phyloP scores from a whole-genome alignment of 306 rosid genomes.

The Cucurbita maxima region DNA sequence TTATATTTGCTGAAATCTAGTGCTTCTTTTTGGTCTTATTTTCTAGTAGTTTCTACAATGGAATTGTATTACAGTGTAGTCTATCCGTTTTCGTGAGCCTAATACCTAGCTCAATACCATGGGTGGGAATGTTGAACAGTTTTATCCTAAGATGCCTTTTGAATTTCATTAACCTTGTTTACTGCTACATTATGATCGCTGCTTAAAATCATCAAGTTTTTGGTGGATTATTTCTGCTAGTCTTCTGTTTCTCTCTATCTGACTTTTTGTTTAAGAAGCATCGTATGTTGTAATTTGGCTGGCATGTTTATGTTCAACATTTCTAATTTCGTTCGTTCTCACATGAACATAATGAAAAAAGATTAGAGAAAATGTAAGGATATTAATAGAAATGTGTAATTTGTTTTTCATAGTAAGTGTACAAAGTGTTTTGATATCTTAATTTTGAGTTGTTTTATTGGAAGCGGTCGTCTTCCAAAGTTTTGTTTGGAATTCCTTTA shows the following conservation, averaged over 20 bases:
- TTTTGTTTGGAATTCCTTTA: background rate
- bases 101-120: background rate
- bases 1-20: background rate
- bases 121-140: background rate
- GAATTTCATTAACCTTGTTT: background rate
- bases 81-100: background rate
- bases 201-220: background rate
- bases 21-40: background rate
- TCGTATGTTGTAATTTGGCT: background rate
- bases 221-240: background rate
- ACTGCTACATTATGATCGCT: background rate
- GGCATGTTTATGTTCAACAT: background rate
- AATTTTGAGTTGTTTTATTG: background rate
- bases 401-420: background rate
- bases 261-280: background rate
- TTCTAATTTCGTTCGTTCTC: background rate
- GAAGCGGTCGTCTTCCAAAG: background rate
- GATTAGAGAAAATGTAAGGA: background rate
- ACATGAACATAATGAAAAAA: background rate
- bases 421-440: background rate
- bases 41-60: background rate
- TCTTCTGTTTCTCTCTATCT: background rate
- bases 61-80: background rate
- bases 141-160: background rate
- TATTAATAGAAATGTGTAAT: background rate